phyloP scores from a whole-genome alignment of 352 stramenopile species.

The Stephanocyclus meneghinianus region DNA sequence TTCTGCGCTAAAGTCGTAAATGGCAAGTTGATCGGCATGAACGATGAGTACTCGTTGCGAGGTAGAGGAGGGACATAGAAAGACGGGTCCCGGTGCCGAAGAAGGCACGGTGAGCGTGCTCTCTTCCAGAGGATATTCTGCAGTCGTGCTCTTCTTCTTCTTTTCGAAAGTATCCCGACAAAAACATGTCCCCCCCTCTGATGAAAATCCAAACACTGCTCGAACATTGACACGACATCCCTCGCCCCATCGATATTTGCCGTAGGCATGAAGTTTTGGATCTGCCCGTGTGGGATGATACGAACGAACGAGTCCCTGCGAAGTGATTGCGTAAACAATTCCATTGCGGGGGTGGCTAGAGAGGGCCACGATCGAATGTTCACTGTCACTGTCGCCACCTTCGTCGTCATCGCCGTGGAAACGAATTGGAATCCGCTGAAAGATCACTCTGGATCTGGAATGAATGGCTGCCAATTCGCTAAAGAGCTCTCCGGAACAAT shows the following conservation, averaged over 20 bases:
- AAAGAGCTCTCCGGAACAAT: not conserved
- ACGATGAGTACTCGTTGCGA: constrained; percentile 67
- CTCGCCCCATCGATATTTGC: constrained; percentile 52
- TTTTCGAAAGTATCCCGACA: too few relatives aligned
- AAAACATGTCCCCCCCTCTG: not conserved
- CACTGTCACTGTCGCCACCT: constrained; percentile 9
- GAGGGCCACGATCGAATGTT: constrained; percentile 58
- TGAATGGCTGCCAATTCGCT: constrained; percentile 64
- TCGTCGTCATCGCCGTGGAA: not conserved
- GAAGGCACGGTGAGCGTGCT: too few relatives aligned
- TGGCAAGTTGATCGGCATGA: constrained; percentile 72
- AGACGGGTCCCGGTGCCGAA: not conserved
- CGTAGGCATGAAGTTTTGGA: constrained; percentile 45
- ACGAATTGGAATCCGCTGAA: constrained; percentile 59
- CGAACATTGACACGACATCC: constrained; percentile 18
- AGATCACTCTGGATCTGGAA: constrained; percentile 64
- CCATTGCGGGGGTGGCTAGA: constrained; percentile 47
- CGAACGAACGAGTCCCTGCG: constrained; percentile 34
- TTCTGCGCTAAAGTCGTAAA: constrained; percentile 61
- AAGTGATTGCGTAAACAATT: constrained; percentile 29
- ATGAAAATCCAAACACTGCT: constrained; percentile 40
- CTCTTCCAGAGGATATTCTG: too few relatives aligned
- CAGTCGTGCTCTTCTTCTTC: not conserved
- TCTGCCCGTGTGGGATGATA: constrained; percentile 34
- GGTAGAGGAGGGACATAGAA: constrained; percentile 50